A percentile compares a stretch with the other conserved stretches of the same genome.
Evolutionary conservation across 2,329 filamentous ascomycete genomes (phyloP).

Genomic region (Microdochium trichocladiopsis): DNA sequence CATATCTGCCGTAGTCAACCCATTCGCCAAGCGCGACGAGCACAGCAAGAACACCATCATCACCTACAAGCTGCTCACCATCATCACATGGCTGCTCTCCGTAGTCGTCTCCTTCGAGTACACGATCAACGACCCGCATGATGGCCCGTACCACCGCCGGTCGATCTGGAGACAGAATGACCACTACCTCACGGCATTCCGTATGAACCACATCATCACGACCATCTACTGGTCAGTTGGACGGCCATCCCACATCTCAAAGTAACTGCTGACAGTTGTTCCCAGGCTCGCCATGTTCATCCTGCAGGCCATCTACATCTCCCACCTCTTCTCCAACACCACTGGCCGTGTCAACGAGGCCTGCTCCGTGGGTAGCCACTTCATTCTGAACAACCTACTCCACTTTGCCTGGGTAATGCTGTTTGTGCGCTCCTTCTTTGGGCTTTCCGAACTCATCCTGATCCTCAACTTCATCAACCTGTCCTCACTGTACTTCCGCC

Average conservation of each 20-base stretch:
- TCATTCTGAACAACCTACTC: conserved; percentile 79
- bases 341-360: conserved; percentile 58
- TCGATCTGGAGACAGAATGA: conserved; percentile 73
- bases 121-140: conserved; percentile 54
- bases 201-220: conserved; percentile 57
- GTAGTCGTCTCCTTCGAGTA: conserved; percentile 71
- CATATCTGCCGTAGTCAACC: conserved; percentile 51
- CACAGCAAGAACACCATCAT: conserved; percentile 55
- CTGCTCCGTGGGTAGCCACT: conserved; percentile 74
- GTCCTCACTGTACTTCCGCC: conserved; percentile 70
- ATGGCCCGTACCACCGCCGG: conserved; percentile 50
- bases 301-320: conserved; percentile 69
- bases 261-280: conserved; percentile 1
- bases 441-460: conserved; percentile 68
- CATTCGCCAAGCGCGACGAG: conserved; percentile 64
- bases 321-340: conserved; percentile 66
- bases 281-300: conserved; percentile 65
- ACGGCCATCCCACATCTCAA: not conserved
- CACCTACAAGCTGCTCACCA: conserved; percentile 69
- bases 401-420: conserved; percentile 78
- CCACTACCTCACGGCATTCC: conserved; percentile 63
- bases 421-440: conserved; percentile 70
- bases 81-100: conserved; percentile 67
- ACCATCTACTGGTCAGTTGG: conserved; percentile 67
- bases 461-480: conserved; percentile 80